These are phyloP conservation scores for Triticum dicoccoides DNA, from an alignment of 176 grass and related monocot genomes.

Conservation along the genomic window DNA sequence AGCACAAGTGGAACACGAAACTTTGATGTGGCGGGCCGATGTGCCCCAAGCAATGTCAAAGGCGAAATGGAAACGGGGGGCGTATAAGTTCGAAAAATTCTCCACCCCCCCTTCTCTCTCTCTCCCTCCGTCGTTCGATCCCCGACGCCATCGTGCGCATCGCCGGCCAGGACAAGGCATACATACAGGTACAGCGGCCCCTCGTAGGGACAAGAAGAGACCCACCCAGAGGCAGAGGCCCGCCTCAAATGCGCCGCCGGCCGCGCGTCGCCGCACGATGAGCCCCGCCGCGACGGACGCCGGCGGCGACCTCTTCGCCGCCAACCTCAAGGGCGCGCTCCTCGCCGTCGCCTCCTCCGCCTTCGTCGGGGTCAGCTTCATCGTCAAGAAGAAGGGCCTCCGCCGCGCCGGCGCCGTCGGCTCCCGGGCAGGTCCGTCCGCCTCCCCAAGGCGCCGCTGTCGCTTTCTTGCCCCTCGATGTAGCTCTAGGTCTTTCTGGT, in stretches of 20 bases:
- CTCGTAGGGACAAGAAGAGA: not conserved
- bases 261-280: conserved; percentile 33
- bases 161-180: not conserved
- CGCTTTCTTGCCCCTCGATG: conserved; percentile 10
- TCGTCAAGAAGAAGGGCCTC: conserved; percentile 96
- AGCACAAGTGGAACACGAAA: conserved; percentile 23
- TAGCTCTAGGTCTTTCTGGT: conserved; percentile 27
- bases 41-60: conserved; percentile 12
- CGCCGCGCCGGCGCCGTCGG: conserved; percentile 71
- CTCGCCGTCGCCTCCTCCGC: conserved; percentile 82
- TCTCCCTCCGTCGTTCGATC: not conserved
- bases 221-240: not conserved
- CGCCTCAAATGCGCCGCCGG: conserved; percentile 37
- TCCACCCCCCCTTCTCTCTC: not conserved
- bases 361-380: conserved; percentile 98
- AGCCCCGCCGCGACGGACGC: conserved; percentile 17
- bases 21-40: conserved; percentile 2
- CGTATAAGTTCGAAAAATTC: conserved; percentile 13
- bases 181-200: not conserved
- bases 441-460: not conserved
- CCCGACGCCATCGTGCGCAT: conserved; percentile 16
- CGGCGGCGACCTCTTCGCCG: conserved; percentile 64
- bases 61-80: not conserved
- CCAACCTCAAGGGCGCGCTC: conserved; percentile 83
- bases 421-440: conserved; percentile 60